phyloP scores from a whole-genome alignment of 768 basidiomycete genomes.

The Terana coerulea region DNA sequence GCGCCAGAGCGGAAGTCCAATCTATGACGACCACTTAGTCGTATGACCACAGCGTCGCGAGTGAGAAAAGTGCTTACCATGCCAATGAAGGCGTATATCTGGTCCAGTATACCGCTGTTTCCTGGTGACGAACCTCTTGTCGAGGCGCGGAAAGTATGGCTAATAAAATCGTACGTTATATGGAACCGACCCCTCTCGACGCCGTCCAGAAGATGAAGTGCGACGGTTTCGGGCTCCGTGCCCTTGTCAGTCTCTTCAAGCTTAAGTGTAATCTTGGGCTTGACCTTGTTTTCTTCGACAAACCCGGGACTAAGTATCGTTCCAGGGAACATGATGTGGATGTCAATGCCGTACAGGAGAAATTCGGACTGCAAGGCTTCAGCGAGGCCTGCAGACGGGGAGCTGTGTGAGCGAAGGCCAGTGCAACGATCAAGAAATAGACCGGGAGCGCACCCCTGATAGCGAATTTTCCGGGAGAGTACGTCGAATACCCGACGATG shows the following conservation, averaged over 20 bases:
- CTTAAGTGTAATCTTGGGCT: conserved; percentile 69
- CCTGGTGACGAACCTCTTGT: conserved; percentile 61
- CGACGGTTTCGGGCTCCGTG: conserved; percentile 59
- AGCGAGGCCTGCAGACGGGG: conserved; percentile 71
- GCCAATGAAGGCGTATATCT: conserved; percentile 37
- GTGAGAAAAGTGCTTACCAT: conserved; percentile 31
- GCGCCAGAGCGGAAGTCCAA: conserved; percentile 39
- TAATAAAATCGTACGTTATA: conserved; percentile 70
- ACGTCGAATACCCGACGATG: conserved; percentile 74
- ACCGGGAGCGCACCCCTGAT: conserved; percentile 54
- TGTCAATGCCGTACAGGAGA: conserved; percentile 67
- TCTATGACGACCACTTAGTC: conserved; percentile 20
- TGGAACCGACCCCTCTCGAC: conserved; percentile 68
- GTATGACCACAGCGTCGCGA: neutral
- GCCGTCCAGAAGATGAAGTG: conserved; percentile 58
- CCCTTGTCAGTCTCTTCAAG: conserved; percentile 75
- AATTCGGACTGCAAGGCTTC: conserved; percentile 81
- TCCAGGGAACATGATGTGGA: conserved; percentile 80
- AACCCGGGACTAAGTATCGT: conserved; percentile 79
- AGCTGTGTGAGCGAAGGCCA: neutral
- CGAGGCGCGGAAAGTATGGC: conserved; percentile 61
- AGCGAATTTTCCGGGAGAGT: conserved; percentile 84
- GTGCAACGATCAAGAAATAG: no score
- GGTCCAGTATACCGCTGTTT: conserved; percentile 58
- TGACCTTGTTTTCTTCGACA: conserved; percentile 70